Evolutionary conservation across 2,329 filamentous ascomycete species (phyloP).

Genomic region (Fusarium illudens): DNA sequence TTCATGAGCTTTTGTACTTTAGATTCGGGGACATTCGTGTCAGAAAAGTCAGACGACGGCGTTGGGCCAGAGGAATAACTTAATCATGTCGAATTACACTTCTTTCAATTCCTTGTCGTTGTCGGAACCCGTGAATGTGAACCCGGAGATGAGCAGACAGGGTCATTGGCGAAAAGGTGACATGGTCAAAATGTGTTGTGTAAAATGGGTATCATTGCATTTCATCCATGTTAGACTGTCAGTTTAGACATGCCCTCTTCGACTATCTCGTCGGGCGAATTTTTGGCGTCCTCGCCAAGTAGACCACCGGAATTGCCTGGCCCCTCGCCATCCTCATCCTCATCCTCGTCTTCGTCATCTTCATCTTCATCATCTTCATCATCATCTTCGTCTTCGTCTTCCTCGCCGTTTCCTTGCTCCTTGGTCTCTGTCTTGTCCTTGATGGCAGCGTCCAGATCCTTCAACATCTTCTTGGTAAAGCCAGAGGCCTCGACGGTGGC

Average conservation of each 20-base stretch:
- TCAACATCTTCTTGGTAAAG: constrained; percentile 96
- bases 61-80: constrained; percentile 36
- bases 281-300: constrained; percentile 30
- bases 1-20: constrained; percentile 53
- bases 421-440: constrained; percentile 71
- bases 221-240: constrained; percentile 36
- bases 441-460: constrained; percentile 92
- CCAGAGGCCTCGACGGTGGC: constrained; percentile 90
- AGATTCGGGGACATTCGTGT: constrained; percentile 45
- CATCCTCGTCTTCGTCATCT: constrained; percentile 31
- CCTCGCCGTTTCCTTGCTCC: constrained; percentile 48
- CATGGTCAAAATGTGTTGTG: not conserved
- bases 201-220: constrained; percentile 31
- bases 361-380: constrained; percentile 44
- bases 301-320: constrained; percentile 24
- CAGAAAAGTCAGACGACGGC: constrained; percentile 36
- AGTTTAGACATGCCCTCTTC: constrained; percentile 44
- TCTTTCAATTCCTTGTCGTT: constrained; percentile 9
- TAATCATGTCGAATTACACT: constrained; percentile 34
- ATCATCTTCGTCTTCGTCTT: constrained; percentile 43
- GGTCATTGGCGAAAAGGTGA: not conserved
- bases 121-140: not conserved
- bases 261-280: constrained; percentile 27
- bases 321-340: constrained; percentile 25
- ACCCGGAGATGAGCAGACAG: not conserved